Evolutionary conservation across 805 yeast species (phyloP), one percentile per base, ranked within the genome.

Genomic region (Wickerhamomyces mucosus): DNA sequence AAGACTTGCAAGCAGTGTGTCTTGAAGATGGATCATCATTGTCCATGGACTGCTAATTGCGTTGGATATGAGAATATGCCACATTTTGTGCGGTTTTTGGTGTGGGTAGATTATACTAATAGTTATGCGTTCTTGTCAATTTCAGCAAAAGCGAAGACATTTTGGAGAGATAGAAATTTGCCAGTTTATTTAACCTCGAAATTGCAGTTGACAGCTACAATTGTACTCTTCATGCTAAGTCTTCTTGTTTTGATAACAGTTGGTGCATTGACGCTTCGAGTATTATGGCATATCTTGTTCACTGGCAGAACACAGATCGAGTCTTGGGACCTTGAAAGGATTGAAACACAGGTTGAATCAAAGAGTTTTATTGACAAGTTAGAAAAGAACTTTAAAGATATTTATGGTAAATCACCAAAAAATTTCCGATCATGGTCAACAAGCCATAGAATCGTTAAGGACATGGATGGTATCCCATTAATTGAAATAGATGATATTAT

Each of bases 11-110:
- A 69, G 10, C 52, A 48, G 25, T 86, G 96, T 54, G 78, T 86
- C n/a, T 52, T 86, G 35, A 70, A 72, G 49, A 88, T 86, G 96
- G 96, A 86, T 53, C 96, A 86, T 51, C 96, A 86, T 57, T 78
- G 79, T 51, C 95, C 96, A 0, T 88, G 96, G 96, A 84, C 95
- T 0, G 70, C 73, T 53, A 88, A 83, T 50, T 88, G 96, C 50
- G 89, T 88, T 15, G 96, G 96, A 0, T 75, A 73, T 49, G 53
- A 55, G 0, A 88, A 88, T 48, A 63, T 73, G 52, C 84, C 94
- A 0, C 88, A 83, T 51, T 88, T 88, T 50, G 45, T 81, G 39
- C 61, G 96, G 33, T 88, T 88, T 49, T 47, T 88, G 21, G 44
- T 65, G 9, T 78, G 86, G 81, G 77, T 82, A 2, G 51, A 70